These are phyloP conservation scores for Phialocephala subalpina DNA, from an alignment of 2,329 filamentous ascomycete species.

Conservation along the genomic window DNA sequence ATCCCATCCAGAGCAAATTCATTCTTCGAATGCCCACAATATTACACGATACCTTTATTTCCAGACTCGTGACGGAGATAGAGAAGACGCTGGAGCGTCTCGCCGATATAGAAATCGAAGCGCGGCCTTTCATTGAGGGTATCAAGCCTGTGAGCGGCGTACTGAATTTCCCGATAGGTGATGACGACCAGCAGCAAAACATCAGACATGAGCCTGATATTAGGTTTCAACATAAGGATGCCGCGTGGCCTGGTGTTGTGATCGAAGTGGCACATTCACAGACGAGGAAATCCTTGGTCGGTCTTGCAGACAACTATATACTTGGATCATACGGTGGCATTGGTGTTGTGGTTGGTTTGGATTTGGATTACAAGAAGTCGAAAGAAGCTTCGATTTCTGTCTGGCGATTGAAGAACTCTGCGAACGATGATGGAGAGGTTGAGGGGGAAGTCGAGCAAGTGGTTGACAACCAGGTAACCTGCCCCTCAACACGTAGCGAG, in stretches of 20 bases:
- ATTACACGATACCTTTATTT: constrained; percentile 27
- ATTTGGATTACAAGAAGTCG: constrained; percentile 41
- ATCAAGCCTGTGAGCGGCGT: too few relatives aligned
- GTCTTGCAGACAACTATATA: constrained; percentile 44
- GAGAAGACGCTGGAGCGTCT: constrained; percentile 2
- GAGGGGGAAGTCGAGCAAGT: constrained; percentile 29
- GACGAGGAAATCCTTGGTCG: constrained; percentile 36
- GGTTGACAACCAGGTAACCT: constrained; percentile 31
- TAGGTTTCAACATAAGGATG: constrained; percentile 30
- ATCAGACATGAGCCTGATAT: constrained; percentile 23
- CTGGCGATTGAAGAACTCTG: constrained; percentile 30
- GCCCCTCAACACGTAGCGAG: constrained; percentile 20
- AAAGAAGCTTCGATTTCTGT: constrained; percentile 29
- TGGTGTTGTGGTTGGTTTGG: constrained; percentile 43
- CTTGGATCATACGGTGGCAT: constrained; percentile 38
- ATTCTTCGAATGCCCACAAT: constrained; percentile 30
- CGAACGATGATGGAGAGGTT: constrained; percentile 22
- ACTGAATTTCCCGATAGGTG: too few relatives aligned
- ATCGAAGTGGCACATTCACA: constrained; percentile 44
- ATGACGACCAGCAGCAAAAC: too few relatives aligned
- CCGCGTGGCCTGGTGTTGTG: constrained; percentile 32
- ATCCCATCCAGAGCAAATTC: constrained; percentile 4
- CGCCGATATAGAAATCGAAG: too few relatives aligned
- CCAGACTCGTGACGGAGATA: constrained; percentile 18
- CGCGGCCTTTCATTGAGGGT: too few relatives aligned